Evolutionary conservation across 2,329 filamentous ascomycete species (phyloP).

Genomic region (Fusarium sterilihyphosum): DNA sequence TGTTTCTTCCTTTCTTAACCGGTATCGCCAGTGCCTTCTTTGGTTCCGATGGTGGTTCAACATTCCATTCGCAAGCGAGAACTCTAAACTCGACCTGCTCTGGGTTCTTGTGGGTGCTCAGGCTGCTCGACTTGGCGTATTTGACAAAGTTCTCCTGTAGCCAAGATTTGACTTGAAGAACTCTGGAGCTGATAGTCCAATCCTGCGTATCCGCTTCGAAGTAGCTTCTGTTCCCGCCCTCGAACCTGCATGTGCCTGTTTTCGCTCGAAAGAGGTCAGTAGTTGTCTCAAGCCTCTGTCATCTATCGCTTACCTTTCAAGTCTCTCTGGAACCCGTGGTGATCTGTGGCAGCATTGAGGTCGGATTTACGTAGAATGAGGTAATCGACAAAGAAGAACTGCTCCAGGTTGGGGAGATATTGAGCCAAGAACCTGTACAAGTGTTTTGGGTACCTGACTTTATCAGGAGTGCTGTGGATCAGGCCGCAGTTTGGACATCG

Average conservation of each 20-base stretch:
- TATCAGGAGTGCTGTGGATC: conserved; percentile 41
- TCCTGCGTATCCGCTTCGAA: conserved; percentile 47
- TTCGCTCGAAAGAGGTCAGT: conserved; percentile 23
- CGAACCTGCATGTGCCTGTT: conserved; percentile 11
- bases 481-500: conserved; percentile 50
- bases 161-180: conserved; percentile 52
- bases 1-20: conserved; percentile 42
- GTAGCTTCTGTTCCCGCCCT: conserved; percentile 42
- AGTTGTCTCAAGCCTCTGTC: background rate
- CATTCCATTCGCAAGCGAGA: conserved; percentile 54
- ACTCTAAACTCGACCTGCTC: conserved; percentile 53
- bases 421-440: conserved; percentile 56
- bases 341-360: background rate
- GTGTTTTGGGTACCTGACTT: conserved; percentile 50
- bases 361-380: conserved; percentile 48
- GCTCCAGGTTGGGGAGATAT: conserved; percentile 53
- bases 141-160: conserved; percentile 50
- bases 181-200: conserved; percentile 51
- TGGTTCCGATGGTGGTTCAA: conserved; percentile 31
- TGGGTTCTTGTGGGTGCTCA: conserved; percentile 47
- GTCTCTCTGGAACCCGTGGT: background rate
- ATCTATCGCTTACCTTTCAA: conserved; percentile 14
- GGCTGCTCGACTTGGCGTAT: conserved; percentile 49
- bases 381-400: conserved; percentile 58
- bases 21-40: conserved; percentile 19